Conservation (phyloP, 2,329 filamentous ascomycete species). For the Ophiostoma montium region DNA sequence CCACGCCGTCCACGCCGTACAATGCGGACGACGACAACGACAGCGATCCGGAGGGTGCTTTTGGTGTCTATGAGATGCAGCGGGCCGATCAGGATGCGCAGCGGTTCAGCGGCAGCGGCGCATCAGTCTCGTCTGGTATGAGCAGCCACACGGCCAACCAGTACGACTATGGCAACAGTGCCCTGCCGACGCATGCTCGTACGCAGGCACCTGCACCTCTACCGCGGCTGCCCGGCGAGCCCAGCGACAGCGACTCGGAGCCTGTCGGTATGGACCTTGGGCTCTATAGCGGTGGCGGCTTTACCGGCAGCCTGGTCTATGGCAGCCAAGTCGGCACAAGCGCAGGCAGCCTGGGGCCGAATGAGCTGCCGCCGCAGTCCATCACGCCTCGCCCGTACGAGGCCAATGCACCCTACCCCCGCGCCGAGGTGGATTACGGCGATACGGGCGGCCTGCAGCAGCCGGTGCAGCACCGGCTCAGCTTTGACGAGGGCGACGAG, state of each 20-base stretch:
- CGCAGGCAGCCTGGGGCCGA: constrained; percentile 20
- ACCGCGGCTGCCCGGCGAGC: constrained; percentile 35
- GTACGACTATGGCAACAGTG: constrained; percentile 5
- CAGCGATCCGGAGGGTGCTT: constrained; percentile 76
- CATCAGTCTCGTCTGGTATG: constrained; percentile 24
- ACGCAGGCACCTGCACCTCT: constrained; percentile 19
- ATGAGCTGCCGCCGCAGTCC: constrained; percentile 34
- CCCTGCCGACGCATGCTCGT: constrained; percentile 15
- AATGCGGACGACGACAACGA: constrained; percentile 52
- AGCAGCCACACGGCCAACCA: constrained; percentile 5
- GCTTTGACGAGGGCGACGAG: constrained; percentile 90
- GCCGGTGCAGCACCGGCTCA: constrained; percentile 59
- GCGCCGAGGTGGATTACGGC: constrained; percentile 69
- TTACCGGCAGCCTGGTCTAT: constrained; percentile 36
- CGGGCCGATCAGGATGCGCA: constrained; percentile 70
- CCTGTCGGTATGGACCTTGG: constrained; percentile 59
- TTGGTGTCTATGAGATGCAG: constrained; percentile 69
- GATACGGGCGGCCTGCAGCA: constrained; percentile 81
- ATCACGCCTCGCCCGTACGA: constrained; percentile 26
- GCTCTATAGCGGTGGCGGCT: constrained; percentile 63
- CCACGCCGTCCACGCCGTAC: constrained; percentile 20
- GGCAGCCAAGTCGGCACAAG: constrained; percentile 30
- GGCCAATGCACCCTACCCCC: constrained; percentile 28
- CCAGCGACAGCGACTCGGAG: constrained; percentile 53
- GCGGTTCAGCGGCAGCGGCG: constrained; percentile 38